phyloP scores from a whole-genome alignment of 768 basidiomycete genomes.

The Boletus tylopilopsis region DNA sequence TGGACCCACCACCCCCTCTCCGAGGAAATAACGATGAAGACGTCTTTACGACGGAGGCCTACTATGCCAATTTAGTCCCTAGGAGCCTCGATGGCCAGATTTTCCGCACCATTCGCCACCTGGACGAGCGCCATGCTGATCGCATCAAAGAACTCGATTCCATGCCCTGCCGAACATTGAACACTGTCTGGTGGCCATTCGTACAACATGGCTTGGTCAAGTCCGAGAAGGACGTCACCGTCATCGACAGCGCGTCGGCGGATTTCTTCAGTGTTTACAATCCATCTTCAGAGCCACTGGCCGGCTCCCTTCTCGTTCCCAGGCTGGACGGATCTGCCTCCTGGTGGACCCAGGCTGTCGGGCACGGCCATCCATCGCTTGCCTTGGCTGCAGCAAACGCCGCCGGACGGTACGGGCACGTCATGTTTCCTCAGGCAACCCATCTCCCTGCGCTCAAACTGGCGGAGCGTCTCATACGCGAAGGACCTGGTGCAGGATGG shows the following conservation, averaged over 20 bases:
- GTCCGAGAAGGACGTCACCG: constrained; percentile 69
- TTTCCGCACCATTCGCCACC: constrained; percentile 46
- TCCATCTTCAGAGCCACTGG: constrained; percentile 19
- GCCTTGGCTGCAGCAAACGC: constrained; percentile 86
- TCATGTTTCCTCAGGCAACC: constrained; percentile 89
- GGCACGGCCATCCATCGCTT: constrained; percentile 73
- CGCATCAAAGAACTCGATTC: constrained; percentile 71
- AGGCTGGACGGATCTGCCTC: constrained; percentile 92
- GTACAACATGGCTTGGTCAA: constrained; percentile 82
- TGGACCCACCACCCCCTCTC: constrained; percentile 58
- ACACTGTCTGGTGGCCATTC: constrained; percentile 96
- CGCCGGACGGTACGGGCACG: constrained; percentile 93
- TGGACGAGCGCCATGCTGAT: constrained; percentile 60
- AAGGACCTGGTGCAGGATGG: constrained; percentile 87
- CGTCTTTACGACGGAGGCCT: constrained; percentile 53
- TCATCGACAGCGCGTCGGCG: constrained; percentile 85
- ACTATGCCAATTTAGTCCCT: constrained; percentile 57
- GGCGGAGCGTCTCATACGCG: constrained; percentile 68
- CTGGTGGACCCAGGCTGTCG: constrained; percentile 97
- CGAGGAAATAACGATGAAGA: constrained; percentile 45
- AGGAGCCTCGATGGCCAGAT: constrained; percentile 36
- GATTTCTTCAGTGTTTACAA: constrained; percentile 83
- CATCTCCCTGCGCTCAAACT: constrained; percentile 83
- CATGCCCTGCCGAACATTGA: constrained; percentile 73
- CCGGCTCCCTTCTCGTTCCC: constrained; percentile 44